Conservation (phyloP, 805 yeast genomes). For the Teunomyces lycoperdinae region DNA sequence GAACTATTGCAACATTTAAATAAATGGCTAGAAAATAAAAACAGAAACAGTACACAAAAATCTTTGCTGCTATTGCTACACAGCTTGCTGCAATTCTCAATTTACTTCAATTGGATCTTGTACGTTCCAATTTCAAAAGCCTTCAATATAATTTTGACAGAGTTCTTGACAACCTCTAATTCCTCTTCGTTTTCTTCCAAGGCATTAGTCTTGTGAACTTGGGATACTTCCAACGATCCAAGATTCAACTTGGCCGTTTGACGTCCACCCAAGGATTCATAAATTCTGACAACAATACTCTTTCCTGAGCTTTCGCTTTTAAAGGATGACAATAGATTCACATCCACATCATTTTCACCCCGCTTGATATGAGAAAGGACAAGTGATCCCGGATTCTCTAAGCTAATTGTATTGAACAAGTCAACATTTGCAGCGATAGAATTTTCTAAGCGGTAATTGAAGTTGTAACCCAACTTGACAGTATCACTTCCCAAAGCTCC, state of each 20-base stretch:
- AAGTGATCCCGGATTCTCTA: constrained; percentile 53
- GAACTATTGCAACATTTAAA: neutral
- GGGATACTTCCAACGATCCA: constrained; percentile 36
- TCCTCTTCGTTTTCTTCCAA: constrained; percentile 50
- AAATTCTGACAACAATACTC: constrained; percentile 68
- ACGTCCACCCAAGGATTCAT: constrained; percentile 86
- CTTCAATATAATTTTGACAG: constrained; percentile 47
- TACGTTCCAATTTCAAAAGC: constrained; percentile 79
- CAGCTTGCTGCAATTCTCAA: neutral
- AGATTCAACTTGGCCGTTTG: constrained; percentile 52
- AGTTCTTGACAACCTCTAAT: constrained; percentile 35
- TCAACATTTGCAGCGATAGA: constrained; percentile 11
- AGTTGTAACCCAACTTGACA: constrained; percentile 73
- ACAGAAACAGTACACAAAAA: neutral
- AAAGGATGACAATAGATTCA: constrained; percentile 45
- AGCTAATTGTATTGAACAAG: constrained; percentile 11
- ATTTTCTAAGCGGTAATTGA: constrained; percentile 54
- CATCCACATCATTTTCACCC: constrained; percentile 75
- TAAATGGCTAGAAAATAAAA: neutral
- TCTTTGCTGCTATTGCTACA: neutral
- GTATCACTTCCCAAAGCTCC: constrained; percentile 64
- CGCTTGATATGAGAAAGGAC: constrained; percentile 79
- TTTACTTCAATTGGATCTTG: constrained; percentile 41
- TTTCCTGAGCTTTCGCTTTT: constrained; percentile 36
- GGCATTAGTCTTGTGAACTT: constrained; percentile 55